Evolutionary conservation across 2,329 filamentous ascomycete genomes (phyloP).

Genomic region (Aspergillus sp.): DNA sequence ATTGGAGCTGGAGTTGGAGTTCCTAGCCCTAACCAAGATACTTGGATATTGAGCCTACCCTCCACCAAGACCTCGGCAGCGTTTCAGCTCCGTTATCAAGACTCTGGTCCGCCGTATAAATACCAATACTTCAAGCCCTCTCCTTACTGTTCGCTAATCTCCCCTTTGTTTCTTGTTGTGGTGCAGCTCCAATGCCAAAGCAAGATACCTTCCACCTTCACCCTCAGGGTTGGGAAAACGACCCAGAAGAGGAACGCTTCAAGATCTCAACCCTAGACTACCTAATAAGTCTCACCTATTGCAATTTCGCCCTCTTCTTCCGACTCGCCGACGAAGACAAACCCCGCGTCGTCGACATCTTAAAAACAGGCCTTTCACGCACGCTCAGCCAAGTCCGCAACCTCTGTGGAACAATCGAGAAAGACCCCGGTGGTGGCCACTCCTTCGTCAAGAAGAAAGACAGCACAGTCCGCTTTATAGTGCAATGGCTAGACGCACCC

Average conservation of each 20-base stretch:
- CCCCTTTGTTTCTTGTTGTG: too few relatives aligned
- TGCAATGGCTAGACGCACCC: constrained; percentile 38
- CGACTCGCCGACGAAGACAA: constrained; percentile 34
- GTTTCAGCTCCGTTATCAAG: too few relatives aligned
- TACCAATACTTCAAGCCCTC: too few relatives aligned
- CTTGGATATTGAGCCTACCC: too few relatives aligned
- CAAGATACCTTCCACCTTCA: constrained; percentile 30
- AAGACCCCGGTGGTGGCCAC: constrained; percentile 36
- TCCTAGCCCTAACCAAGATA: too few relatives aligned
- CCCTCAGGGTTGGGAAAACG: constrained; percentile 39
- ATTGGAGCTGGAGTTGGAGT: too few relatives aligned
- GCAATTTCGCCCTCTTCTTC: constrained; percentile 45
- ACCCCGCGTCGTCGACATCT: constrained; percentile 18
- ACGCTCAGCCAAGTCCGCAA: constrained; percentile 42
- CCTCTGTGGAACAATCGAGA: constrained; percentile 43
- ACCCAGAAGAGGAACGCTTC: constrained; percentile 38
- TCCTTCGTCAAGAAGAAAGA: constrained; percentile 39
- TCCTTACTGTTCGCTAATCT: too few relatives aligned
- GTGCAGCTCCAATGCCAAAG: constrained; percentile 25
- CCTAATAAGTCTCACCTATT: constrained; percentile 34
- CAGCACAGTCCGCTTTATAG: constrained; percentile 35
- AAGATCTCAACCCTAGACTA: constrained; percentile 41
- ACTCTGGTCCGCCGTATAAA: too few relatives aligned
- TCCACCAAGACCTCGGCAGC: too few relatives aligned
- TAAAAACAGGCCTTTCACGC: constrained; percentile 38